Conservation (phyloP, 257 asterid species). For the Solanum etuberosum region DNA sequence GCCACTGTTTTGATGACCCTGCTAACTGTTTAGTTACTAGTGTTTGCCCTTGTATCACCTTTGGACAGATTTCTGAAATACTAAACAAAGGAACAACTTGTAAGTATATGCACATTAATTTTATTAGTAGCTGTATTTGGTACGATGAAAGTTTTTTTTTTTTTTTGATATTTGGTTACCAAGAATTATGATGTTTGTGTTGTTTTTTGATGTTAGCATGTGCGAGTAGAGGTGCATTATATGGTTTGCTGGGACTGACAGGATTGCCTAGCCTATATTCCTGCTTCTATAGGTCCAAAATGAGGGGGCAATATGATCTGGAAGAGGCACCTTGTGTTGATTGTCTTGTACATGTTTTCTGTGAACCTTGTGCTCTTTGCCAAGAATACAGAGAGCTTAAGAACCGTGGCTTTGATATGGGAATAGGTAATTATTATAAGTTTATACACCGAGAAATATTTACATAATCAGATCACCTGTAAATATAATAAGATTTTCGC, state of each 20-base stretch:
- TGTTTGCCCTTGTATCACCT: constrained; percentile 13
- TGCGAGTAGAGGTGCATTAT: constrained; percentile 4
- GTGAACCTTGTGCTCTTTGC: constrained; percentile 16
- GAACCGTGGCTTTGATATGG: constrained; percentile 17
- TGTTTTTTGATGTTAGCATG: constrained; percentile 1
- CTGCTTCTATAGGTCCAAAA: constrained; percentile 9
- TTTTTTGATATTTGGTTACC: neutral
- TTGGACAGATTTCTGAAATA: constrained; percentile 11
- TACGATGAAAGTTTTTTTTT: neutral
- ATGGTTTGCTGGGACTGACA: neutral
- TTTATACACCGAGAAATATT: neutral
- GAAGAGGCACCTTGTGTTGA: constrained; percentile 13
- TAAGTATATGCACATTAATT: neutral
- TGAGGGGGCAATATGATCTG: constrained; percentile 16
- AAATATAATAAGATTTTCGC: neutral
- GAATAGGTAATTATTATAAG: neutral
- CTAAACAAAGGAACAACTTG: constrained; percentile 7
- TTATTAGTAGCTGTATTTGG: neutral
- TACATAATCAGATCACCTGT: neutral
- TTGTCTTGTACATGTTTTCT: constrained; percentile 9
- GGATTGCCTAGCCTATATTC: constrained; percentile 13
- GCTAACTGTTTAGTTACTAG: constrained; percentile 7
- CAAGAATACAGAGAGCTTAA: constrained; percentile 21
- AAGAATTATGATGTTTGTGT: neutral
- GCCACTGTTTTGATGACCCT: constrained; percentile 15